Evolutionary conservation across 108 stramenopile species (phyloP).

Genomic region (Cyclostephanos invisitatus): DNA sequence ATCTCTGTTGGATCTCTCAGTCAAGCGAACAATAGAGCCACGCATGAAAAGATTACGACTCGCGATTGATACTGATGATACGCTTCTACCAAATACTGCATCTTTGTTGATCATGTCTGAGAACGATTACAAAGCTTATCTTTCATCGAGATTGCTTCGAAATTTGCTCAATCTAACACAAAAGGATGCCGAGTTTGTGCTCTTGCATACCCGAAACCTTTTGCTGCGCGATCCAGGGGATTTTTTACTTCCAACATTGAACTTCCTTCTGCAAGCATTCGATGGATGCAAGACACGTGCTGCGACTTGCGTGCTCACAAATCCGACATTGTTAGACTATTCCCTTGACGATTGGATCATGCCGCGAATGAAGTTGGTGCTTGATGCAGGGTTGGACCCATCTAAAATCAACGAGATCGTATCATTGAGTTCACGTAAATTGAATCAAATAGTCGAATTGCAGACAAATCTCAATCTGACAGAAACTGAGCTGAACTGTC

Average conservation of each 20-base stretch:
- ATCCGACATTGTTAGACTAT: conserved; percentile 67
- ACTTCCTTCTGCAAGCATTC: conserved; percentile 50
- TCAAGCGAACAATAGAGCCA: conserved; percentile 11
- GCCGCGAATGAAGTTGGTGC: conserved; percentile 59
- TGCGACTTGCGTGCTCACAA: conserved; percentile 38
- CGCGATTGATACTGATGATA: conserved; percentile 10
- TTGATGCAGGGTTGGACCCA: conserved; percentile 34
- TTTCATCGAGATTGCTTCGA: conserved; percentile 11
- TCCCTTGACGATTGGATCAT: conserved; percentile 60
- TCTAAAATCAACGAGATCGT: conserved; percentile 25
- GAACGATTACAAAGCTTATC: not conserved
- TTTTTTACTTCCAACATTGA: conserved; percentile 59
- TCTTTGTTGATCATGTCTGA: conserved; percentile 6
- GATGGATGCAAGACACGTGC: conserved; percentile 28
- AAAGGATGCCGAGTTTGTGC: conserved; percentile 9
- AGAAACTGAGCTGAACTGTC: conserved; percentile 13
- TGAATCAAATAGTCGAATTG: conserved; percentile 18
- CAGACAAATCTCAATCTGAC: conserved; percentile 30
- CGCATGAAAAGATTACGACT: conserved; percentile 24
- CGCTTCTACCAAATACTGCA: not conserved
- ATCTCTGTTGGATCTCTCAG: conserved; percentile 19
- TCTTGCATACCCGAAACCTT: conserved; percentile 2
- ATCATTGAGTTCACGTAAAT: not conserved
- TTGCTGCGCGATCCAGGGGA: conserved; percentile 8
- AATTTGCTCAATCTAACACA: conserved; percentile 1